Percentiles rank a stretch among this genome's conserved stretches.
These are phyloP conservation scores for Bauhinia variegata DNA, from an alignment of 306 rosid species.

Conservation along the genomic window DNA sequence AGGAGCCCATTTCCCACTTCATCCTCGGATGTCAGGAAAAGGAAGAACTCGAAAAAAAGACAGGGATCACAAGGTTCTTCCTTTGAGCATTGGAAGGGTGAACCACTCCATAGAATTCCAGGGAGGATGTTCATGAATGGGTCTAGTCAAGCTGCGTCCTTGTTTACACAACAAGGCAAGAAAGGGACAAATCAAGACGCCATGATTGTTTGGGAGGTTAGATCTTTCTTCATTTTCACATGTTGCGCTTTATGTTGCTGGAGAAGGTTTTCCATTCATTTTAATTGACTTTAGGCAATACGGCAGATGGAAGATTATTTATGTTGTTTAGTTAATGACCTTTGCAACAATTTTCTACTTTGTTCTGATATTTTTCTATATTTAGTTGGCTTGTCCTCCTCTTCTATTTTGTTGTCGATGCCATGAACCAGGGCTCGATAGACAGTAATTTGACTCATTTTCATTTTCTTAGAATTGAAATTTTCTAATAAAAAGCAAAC, in stretches of 20 bases:
- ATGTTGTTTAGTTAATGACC: neutral
- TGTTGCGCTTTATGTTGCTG: neutral
- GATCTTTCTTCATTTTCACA: constrained; percentile 23
- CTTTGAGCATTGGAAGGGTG: constrained; percentile 73
- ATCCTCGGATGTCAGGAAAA: constrained; percentile 52
- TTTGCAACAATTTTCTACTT: constrained; percentile 19
- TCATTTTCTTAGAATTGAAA: constrained; percentile 7
- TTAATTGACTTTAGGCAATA: neutral
- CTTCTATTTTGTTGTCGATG: neutral
- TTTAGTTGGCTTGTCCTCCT: neutral
- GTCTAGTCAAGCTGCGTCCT: constrained; percentile 66
- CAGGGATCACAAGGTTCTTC: constrained; percentile 64
- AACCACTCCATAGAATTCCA: constrained; percentile 67
- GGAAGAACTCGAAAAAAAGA: constrained; percentile 50
- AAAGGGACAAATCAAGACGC: constrained; percentile 99
- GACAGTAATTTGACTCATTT: constrained; percentile 16
- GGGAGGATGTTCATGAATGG: constrained; percentile 84
- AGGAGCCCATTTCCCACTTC: constrained; percentile 82
- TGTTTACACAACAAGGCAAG: constrained; percentile 94
- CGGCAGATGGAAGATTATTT: neutral
- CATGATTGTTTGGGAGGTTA: constrained; percentile 99
- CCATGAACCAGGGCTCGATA: constrained; percentile 2
- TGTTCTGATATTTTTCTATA: constrained; percentile 32
- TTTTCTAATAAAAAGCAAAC: neutral
- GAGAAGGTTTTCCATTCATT: neutral